phyloP scores from a whole-genome alignment of 176 grass and related monocot genomes.

The Triticum dicoccoides region DNA sequence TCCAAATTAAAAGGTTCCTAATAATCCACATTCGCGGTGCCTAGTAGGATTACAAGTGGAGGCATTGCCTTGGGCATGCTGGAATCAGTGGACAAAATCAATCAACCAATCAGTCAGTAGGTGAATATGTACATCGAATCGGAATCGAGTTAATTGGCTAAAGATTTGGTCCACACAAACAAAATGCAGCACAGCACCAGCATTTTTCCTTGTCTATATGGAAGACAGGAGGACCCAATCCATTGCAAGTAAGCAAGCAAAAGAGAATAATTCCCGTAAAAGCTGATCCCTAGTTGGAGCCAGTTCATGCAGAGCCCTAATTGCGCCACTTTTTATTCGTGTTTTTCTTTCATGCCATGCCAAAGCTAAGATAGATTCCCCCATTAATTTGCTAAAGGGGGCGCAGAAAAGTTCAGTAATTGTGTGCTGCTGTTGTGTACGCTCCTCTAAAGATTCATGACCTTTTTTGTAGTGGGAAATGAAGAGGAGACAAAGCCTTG shows the following conservation, averaged over 20 bases:
- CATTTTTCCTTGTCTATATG: slow-evolving; percentile 16
- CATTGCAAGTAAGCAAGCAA: slow-evolving; percentile 14
- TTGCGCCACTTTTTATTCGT: slow-evolving; percentile 12
- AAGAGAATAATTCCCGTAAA: slow-evolving; percentile 11
- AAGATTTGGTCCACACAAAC: slow-evolving; percentile 33
- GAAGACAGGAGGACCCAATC: slow-evolving; percentile 19
- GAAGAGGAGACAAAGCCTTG: slow-evolving; percentile 23
- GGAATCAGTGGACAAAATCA: too few species aligned
- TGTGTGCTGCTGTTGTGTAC: neutral
- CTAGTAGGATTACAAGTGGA: neutral
- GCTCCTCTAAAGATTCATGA: slow-evolving; percentile 23
- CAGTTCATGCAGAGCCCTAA: slow-evolving; percentile 33
- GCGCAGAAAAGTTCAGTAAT: neutral
- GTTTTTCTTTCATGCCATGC: slow-evolving; percentile 10
- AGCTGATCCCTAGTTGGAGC: slow-evolving; percentile 34
- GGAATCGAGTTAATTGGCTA: slow-evolving; percentile 4
- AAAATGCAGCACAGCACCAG: neutral
- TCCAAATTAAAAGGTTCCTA: neutral
- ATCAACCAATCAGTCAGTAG: too few species aligned
- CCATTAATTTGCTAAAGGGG: slow-evolving; percentile 10
- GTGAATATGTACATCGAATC: slow-evolving; percentile 19
- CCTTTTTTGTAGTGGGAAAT: slow-evolving; percentile 24
- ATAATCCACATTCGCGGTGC: neutral
- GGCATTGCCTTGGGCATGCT: neutral
- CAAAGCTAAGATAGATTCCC: slow-evolving; percentile 36